phyloP scores from a whole-genome alignment of 345 rosid species.

The Sapria himalayana region DNA sequence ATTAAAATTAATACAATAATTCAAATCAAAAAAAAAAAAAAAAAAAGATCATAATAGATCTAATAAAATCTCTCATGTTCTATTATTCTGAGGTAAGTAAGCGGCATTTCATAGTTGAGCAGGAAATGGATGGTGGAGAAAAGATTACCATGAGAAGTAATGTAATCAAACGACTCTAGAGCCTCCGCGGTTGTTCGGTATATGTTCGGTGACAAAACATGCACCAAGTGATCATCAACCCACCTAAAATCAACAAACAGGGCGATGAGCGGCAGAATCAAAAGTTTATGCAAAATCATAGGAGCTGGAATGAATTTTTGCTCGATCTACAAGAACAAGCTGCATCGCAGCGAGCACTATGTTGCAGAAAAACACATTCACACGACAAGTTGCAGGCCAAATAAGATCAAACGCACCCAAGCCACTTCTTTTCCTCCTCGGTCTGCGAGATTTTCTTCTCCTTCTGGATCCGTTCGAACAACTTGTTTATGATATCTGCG shows the following conservation, averaged over 20 bases:
- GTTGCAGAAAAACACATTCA: no score
- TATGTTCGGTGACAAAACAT: conserved; percentile 78
- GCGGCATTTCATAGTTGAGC: no score
- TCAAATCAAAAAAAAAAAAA: no score
- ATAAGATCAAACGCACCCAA: conserved; percentile 22
- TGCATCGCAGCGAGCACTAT: no score
- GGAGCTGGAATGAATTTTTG: background rate
- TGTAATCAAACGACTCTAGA: conserved; percentile 75
- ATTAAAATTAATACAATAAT: no score
- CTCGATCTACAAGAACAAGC: no score
- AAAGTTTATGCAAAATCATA: conserved; percentile 3
- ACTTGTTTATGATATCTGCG: conserved; percentile 44
- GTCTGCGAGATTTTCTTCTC: conserved; percentile 13
- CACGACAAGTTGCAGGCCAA: no score
- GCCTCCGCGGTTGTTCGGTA: conserved; percentile 66
- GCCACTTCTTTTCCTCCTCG: conserved; percentile 74
- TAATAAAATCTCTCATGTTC: no score
- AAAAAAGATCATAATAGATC: no score
- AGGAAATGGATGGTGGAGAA: no score
- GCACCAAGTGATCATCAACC: conserved; percentile 90
- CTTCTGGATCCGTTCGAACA: conserved; percentile 44
- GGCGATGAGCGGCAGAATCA: conserved; percentile 2
- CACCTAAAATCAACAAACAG: conserved; percentile 61
- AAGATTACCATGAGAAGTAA: conserved; percentile 76
- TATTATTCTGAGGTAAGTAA: no score